A percentile compares a stretch with the other conserved stretches of the same genome.
These are phyloP conservation scores for Sechiopsis laciniata DNA, from an alignment of 306 rosid genomes.

Conservation along the genomic window DNA sequence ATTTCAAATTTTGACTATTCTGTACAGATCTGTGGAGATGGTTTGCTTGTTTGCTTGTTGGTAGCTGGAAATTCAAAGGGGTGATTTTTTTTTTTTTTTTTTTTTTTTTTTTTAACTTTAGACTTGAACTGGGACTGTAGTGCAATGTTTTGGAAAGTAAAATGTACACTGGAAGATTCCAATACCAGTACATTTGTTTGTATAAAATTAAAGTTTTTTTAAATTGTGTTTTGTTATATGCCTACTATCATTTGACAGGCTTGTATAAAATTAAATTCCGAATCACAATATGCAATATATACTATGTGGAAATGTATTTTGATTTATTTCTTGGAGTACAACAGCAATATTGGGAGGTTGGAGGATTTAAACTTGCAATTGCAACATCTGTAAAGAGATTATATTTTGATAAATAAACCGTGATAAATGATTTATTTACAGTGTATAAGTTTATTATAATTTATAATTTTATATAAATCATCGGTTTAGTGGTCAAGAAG, in stretches of 20 bases:
- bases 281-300: too few relatives aligned
- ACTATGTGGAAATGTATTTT: too few relatives aligned
- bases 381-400: too few relatives aligned
- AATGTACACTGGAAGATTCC: conserved; percentile 6
- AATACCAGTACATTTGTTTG: background rate
- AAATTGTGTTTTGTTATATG: background rate
- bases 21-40: conserved; percentile 9
- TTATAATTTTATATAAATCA: background rate
- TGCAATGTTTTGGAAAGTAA: too few relatives aligned
- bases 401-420: background rate
- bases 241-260: too few relatives aligned
- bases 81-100: background rate
- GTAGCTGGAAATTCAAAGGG: conserved; percentile 2
- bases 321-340: too few relatives aligned
- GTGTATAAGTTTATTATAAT: background rate
- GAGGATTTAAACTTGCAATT: too few relatives aligned
- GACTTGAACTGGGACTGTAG: background rate
- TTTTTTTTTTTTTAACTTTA: too few relatives aligned
- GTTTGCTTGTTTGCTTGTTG: background rate
- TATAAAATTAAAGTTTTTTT: background rate
- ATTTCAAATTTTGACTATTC: background rate
- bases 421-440: background rate
- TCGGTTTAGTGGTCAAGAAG: too few relatives aligned
- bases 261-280: too few relatives aligned
- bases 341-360: too few relatives aligned